Base-by-base conservation (phyloP, 352 stramenopile species). In the Globisporangium echinulatum region DNA sequence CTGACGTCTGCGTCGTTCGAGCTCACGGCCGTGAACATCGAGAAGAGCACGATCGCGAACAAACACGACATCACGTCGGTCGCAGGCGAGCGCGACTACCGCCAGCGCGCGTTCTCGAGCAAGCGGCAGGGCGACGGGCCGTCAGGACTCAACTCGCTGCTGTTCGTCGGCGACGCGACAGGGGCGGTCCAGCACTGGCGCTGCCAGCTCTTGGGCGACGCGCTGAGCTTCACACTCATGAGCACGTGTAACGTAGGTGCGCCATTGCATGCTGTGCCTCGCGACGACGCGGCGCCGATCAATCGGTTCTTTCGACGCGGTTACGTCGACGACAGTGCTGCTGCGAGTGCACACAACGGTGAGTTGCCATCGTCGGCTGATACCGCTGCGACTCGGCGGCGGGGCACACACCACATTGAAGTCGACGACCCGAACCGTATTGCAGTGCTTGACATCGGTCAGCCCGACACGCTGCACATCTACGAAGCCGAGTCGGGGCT, bases 391-490 rank as follows among this genome's bases (percentile, higher is more conserved):
- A 7, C 25, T 17, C 47, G 13, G 7, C n/a, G 2, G 7, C 54
- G 49, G 9, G 74, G 79, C 14, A 75, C 92, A 44, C 63, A 63
- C 40, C 82, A 92, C 47, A 91, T 94, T 56, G 82, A 92, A 74
- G 79, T 94, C 15, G 80, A 94, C 57, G 85, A 94, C 59, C 85
- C 83, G 4, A 94, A 94, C 55, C 82, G 85, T 25, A 65, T 94
- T 39, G 85, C 82, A 1, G 75, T 94, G 8, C 52, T 94, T 13
- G 69, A 85, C 62, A 61, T 65, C 37, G 61, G 68, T 55, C 67
- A 63, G 36, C 79, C 79, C 0, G 68, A 88, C 10, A 67, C 72
- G 36, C 57, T 94, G 0, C 69, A 85, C 52, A 74, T 94, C 5
- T 87, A 88, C 59, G 85, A 94, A 68, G 85, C 73, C 7, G 85